Percentiles rank a stretch among this genome's conserved stretches.
These are phyloP conservation scores for Anastatica hierochuntica DNA, from an alignment of 345 rosid species.

Conservation along the genomic window DNA sequence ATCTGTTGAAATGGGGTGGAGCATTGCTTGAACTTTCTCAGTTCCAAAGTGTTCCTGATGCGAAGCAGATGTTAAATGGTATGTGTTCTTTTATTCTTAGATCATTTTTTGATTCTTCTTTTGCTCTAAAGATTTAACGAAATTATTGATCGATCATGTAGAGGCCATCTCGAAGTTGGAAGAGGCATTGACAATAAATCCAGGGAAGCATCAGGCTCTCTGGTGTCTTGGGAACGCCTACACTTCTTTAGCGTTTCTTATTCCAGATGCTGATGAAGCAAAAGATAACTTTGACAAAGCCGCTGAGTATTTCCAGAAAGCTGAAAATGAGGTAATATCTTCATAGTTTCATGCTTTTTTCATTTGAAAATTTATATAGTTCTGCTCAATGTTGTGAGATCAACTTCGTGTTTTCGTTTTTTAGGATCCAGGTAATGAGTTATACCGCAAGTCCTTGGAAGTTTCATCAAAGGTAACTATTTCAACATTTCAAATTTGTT, in stretches of 20 bases:
- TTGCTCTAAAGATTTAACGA: background rate
- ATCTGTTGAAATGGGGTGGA: conserved; percentile 44
- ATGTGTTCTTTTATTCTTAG: background rate
- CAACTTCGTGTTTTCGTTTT: conserved; percentile 1
- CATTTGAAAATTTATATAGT: no score
- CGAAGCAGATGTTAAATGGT: conserved; percentile 34
- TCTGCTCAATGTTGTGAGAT: background rate
- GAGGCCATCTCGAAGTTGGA: conserved; percentile 82
- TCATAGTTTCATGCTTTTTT: background rate
- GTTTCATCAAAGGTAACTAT: conserved; percentile 61
- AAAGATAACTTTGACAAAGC: conserved; percentile 57
- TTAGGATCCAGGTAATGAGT: conserved; percentile 78
- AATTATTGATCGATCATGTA: conserved; percentile 8
- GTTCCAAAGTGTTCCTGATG: conserved; percentile 36
- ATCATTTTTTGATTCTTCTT: background rate
- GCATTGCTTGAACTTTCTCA: conserved; percentile 57
- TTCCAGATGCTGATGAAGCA: conserved; percentile 52
- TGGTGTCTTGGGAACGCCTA: conserved; percentile 93
- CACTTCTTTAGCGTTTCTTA: conserved; percentile 68
- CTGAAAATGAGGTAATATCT: conserved; percentile 54
- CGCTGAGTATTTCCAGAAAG: conserved; percentile 50
- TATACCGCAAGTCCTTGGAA: conserved; percentile 74
- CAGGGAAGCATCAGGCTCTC: conserved; percentile 58
- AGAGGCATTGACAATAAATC: conserved; percentile 58
- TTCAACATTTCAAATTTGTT: no score